Conservation (phyloP, 2,329 filamentous ascomycete genomes). For the Nemania sp. region DNA sequence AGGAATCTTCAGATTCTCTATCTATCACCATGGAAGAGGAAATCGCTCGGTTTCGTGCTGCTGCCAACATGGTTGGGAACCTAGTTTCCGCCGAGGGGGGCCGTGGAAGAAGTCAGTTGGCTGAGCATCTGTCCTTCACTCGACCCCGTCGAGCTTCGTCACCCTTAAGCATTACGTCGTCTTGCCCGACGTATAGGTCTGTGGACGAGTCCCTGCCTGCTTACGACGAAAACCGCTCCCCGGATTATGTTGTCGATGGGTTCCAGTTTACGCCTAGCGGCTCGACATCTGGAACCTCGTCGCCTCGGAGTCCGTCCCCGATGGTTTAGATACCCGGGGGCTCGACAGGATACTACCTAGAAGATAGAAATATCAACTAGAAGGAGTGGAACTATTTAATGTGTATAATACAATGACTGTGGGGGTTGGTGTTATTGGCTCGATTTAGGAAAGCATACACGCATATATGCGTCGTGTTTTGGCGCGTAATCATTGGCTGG, state of each 20-base stretch:
- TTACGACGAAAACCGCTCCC: constrained; percentile 45
- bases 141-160: constrained; percentile 27
- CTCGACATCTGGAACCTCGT: constrained; percentile 5
- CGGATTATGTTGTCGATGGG: constrained; percentile 47
- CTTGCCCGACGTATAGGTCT: constrained; percentile 39
- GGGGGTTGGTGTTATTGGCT: too few relatives aligned
- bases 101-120: constrained; percentile 25
- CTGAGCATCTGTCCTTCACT: constrained; percentile 21
- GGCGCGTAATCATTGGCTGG: too few relatives aligned
- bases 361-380: constrained; percentile 35
- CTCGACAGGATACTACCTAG: constrained; percentile 28
- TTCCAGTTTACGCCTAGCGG: constrained; percentile 43
- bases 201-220: constrained; percentile 47
- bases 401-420: too few relatives aligned
- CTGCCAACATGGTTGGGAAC: constrained; percentile 50
- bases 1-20: constrained; percentile 34
- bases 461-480: too few relatives aligned
- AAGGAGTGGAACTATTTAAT: too few relatives aligned
- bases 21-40: constrained; percentile 52
- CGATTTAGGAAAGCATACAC: too few relatives aligned
- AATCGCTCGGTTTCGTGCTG: constrained; percentile 52
- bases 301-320: constrained; percentile 17
- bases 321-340: constrained; percentile 23
- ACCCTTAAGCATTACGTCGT: constrained; percentile 36
- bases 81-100: constrained; percentile 51